Base-by-base conservation (phyloP, 2,329 filamentous ascomycete genomes). In the Penicillium sp. region DNA sequence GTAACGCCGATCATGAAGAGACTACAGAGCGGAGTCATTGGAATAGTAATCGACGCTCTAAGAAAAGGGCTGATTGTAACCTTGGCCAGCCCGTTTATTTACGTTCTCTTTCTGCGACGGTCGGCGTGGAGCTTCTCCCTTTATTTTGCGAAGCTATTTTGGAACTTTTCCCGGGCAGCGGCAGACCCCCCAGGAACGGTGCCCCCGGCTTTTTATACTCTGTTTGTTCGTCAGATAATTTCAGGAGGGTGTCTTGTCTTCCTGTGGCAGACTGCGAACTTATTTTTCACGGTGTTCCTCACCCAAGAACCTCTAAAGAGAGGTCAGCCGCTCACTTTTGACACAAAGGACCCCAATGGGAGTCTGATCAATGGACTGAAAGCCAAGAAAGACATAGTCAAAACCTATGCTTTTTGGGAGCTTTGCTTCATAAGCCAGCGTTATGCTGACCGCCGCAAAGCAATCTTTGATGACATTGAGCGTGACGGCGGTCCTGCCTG, bases 341-440 rank as follows among this genome's bases (percentile, higher is more conserved):
- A 93, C 63, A 90, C 91, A 16, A 94, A 90, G 67, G 92, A 97
- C 71, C 90, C 93, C 0, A 97, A 96, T 66, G 91, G 91, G 35
- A 96, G 90, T 68, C 79, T 97, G 26, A 71, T 97, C 49, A 91
- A 86, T 56, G 93, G 93, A 0, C 72, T 97, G 47, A 92, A 87
- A 69, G 87, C 87, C 62, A 94, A 91, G 74, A 94, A 93, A 71
- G 80, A 90, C 8, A 79, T 89, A 9, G 85, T 90, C 59, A 86
- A 84, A 82, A 82, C 85, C 0, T 96, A 95, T 70, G 92, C 93
- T 16, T 88, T 96, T 72, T 96, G 92, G 92, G 93, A 97, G 68
- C 78, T 97, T 26, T 84, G 85, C 28, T 81, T 90, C 56, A 96
- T 97, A 63, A 86, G 89, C 38, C 83, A 88, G 56, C 82, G 84